Percentiles rank a stretch among this genome's conserved stretches.
Conservation (phyloP, 2,329 filamentous ascomycete species). For the Calonectria pauciramosa region DNA sequence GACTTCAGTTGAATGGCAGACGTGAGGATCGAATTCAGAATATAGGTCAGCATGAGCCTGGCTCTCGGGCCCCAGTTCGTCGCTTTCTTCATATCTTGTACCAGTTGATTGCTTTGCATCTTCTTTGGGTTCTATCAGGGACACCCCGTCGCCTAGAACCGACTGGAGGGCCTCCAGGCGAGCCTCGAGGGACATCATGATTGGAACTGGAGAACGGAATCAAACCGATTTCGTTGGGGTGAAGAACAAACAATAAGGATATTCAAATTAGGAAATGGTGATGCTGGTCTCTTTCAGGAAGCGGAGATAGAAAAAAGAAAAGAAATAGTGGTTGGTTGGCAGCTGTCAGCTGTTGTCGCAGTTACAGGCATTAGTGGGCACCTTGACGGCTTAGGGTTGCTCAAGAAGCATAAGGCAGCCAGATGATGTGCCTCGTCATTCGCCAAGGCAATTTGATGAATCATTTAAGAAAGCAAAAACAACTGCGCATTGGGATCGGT, state of each 20-base stretch:
- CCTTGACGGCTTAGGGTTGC: not conserved
- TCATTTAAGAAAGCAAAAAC: not conserved
- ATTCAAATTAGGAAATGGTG: not conserved
- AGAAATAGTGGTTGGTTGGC: not conserved
- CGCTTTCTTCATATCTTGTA: not conserved
- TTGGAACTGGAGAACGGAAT: not conserved
- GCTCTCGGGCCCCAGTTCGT: not conserved
- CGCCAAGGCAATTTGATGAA: not conserved
- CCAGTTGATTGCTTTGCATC: not conserved
- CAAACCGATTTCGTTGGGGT: not conserved
- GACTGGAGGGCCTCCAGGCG: constrained; percentile 40
- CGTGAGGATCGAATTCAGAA: not conserved
- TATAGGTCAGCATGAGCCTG: not conserved
- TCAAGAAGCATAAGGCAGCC: not conserved
- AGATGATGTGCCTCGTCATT: not conserved
- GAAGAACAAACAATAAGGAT: not conserved
- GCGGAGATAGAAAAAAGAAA: not conserved
- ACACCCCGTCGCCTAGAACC: constrained; percentile 38
- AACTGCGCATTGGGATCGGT: not conserved
- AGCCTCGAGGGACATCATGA: constrained; percentile 35
- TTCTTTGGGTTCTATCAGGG: constrained; percentile 28
- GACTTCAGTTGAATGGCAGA: not conserved
- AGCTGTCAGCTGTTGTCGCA: not conserved
- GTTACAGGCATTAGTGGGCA: not conserved
- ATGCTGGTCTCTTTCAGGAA: not conserved